phyloP scores from a whole-genome alignment of 78 protist genomes.

The Speleostelium caveatum region DNA sequence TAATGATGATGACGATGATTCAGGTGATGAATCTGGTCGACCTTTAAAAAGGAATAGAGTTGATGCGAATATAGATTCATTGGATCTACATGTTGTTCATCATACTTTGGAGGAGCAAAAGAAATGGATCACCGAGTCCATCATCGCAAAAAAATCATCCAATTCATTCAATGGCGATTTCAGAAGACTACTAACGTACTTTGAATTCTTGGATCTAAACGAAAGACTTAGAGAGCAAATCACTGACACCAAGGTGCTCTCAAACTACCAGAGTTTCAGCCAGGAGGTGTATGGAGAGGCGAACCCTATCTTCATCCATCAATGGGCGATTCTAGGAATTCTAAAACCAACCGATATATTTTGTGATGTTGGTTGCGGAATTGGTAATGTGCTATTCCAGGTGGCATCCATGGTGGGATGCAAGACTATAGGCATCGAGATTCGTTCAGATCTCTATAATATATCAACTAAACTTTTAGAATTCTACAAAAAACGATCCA shows the following conservation, averaged over 20 bases:
- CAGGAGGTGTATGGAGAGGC: conserved; percentile 55
- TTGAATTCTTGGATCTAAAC: conserved; percentile 8
- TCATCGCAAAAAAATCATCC: no score
- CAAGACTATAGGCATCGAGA: conserved; percentile 24
- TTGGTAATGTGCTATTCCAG: conserved; percentile 50
- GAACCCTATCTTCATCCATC: conserved; percentile 13
- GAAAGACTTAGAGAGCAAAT: neutral
- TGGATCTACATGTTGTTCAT: neutral
- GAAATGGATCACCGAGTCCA: no score
- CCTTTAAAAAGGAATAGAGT: neutral
- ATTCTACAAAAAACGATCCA: neutral
- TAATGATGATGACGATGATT: neutral
- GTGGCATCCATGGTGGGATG: conserved; percentile 57
- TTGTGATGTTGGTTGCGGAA: conserved; percentile 49
- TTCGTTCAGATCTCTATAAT: conserved; percentile 23
- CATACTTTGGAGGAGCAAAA: neutral
- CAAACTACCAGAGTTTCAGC: neutral
- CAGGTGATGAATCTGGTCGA: neutral
- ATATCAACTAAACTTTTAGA: conserved; percentile 4
- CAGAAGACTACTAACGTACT: neutral
- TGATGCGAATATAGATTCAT: neutral
- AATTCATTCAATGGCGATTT: no score
- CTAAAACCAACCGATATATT: conserved; percentile 19
- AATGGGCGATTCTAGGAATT: conserved; percentile 16
- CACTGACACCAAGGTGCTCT: neutral